phyloP scores from a whole-genome alignment of 2,329 filamentous ascomycete species.

The Diplocarpon rosae region DNA sequence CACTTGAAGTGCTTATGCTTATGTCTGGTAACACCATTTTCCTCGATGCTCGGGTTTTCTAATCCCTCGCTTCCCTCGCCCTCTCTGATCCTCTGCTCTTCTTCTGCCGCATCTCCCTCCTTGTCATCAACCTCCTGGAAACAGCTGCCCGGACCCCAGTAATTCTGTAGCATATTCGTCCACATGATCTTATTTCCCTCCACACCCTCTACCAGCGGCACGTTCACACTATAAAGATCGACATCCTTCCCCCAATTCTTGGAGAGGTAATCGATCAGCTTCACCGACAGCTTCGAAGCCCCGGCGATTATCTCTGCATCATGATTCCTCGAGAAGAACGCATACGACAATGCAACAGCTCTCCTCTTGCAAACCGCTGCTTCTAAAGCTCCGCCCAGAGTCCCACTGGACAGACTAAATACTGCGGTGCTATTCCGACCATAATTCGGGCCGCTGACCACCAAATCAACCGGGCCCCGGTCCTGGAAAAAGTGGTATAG shows the following conservation, averaged over 20 bases:
- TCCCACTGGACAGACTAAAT: constrained; percentile 68
- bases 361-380: constrained; percentile 58
- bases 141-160: constrained; percentile 75
- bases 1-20: constrained; percentile 89
- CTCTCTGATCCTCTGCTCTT: constrained; percentile 65
- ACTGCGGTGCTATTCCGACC: constrained; percentile 73
- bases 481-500: constrained; percentile 69
- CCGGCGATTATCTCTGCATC: constrained; percentile 70
- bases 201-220: constrained; percentile 71
- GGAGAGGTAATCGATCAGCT: constrained; percentile 68
- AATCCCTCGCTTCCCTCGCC: constrained; percentile 37
- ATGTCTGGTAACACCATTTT: constrained; percentile 34
- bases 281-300: constrained; percentile 63
- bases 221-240: constrained; percentile 85
- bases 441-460: constrained; percentile 74
- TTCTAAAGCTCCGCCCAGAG: constrained; percentile 66
- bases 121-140: constrained; percentile 69
- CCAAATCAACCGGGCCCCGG: constrained; percentile 60
- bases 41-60: constrained; percentile 26
- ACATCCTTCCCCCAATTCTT: constrained; percentile 63
- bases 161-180: constrained; percentile 81
- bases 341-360: constrained; percentile 78
- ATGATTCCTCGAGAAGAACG: constrained; percentile 75
- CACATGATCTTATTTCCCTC: constrained; percentile 64
- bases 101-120: constrained; percentile 51